Evolutionary conservation across 352 stramenopile species (phyloP), one percentile per base, ranked within the genome.

Genomic region (Albugo candida): DNA sequence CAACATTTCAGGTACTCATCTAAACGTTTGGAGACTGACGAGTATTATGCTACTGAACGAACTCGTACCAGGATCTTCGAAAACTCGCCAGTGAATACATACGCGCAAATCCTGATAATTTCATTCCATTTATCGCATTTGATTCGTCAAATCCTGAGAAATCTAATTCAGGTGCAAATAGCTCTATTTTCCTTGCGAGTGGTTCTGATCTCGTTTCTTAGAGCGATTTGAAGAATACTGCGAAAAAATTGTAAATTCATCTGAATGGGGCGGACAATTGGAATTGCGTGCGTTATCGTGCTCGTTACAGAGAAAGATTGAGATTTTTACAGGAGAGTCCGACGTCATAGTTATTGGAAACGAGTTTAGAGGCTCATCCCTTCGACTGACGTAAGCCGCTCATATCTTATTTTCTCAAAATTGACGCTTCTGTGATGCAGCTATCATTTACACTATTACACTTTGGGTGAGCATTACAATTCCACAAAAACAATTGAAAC

Each of bases 391-490:
- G 17, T 92, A 86, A 49, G 36, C 36, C 14, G 14, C 16, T 14
- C 14, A 41, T 41, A 14, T 16, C 14, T 16, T 41, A 14, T 41
- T 41, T 41, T 14, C 16, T 14, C 16, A 14, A 16, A 16, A 41
- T 41, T 14, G 36, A 16, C 14, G 14, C 14, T 41, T 41, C 16
- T 16, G 16, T 41, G 36, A 41, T 41, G 14, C 56, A 58, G 52
- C 21, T 96, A 91, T 65, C 95, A 99, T 63, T 61, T 95, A 50
- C 86, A 98, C 65, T 99, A 98, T 65, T 98, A 98, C 73, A 84
- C 94, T 34, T 75, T 99, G 34, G 95, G 95, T n/a, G 93, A 97
- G 58, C 95, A 99, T 66, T 99, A 98, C 63, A 99, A 99, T 79
- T 96, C 89, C 35, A 86, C 98, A 24, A 56, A 39, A 39, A 36